Evolutionary conservation across 345 rosid species (phyloP).

Genomic region (Chamaenerion angustifolium): DNA sequence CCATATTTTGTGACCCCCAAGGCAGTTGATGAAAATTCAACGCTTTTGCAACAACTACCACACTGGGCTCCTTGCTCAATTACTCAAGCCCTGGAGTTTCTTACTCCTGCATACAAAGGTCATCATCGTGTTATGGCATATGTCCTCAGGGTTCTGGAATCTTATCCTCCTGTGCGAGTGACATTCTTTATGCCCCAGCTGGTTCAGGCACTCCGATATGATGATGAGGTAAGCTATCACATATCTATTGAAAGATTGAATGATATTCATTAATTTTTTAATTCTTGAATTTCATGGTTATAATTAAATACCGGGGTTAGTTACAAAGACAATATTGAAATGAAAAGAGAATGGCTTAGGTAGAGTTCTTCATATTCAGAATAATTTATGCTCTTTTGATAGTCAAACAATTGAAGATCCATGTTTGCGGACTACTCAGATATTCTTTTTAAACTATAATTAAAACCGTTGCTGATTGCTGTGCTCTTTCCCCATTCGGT

Average conservation of each 20-base stretch:
- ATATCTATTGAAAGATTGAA: neutral
- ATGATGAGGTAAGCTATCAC: conserved; percentile 51
- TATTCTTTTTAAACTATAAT: no score
- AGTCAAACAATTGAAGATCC: no score
- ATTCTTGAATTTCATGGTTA: neutral
- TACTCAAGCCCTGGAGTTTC: conserved; percentile 92
- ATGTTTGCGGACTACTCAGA: no score
- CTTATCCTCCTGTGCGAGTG: conserved; percentile 94
- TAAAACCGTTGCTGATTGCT: no score
- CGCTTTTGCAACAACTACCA: conserved; percentile 89
- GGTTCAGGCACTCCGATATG: conserved; percentile 85
- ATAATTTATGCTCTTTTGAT: no score
- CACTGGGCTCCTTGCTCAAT: conserved; percentile 99
- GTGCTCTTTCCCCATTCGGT: no score
- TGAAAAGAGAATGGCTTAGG: no score
- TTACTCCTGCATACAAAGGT: conserved; percentile 85
- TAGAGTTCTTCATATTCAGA: no score
- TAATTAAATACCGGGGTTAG: neutral
- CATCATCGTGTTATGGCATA: conserved; percentile 99
- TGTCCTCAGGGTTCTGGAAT: conserved; percentile 91
- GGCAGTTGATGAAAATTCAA: conserved; percentile 89
- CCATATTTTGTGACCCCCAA: conserved; percentile 92
- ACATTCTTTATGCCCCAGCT: conserved; percentile 99
- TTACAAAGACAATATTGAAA: no score
- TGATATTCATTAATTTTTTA: neutral